Conservation (phyloP, 2,329 filamentous ascomycete species). For the Magnaporthiopsis rhizophila region DNA sequence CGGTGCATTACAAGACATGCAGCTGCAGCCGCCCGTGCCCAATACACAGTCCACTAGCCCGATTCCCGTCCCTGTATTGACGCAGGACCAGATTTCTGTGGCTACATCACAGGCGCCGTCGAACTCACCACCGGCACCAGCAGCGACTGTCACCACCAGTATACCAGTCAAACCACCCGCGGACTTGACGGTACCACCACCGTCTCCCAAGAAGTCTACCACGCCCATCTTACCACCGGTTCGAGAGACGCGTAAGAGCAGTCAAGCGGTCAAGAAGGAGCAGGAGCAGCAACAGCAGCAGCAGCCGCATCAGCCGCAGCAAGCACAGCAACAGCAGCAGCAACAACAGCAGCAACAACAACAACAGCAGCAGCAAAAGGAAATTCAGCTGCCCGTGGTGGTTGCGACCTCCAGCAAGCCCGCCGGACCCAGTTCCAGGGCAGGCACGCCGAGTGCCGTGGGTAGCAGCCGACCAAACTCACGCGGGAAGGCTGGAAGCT, state of each 20-base stretch:
- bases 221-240: conserved; percentile 26
- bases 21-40: conserved; percentile 13
- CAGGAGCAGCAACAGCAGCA: conserved; percentile 7
- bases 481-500: conserved; percentile 43
- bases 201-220: conserved; percentile 23
- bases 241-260: conserved; percentile 23
- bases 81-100: conserved; percentile 20
- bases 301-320: conserved; percentile 8
- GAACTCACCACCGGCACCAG: conserved; percentile 12
- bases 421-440: conserved; percentile 14
- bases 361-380: conserved; percentile 14
- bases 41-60: conserved; percentile 20
- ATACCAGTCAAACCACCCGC: conserved; percentile 21
- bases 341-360: not conserved
- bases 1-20: conserved; percentile 15
- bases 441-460: conserved; percentile 18
- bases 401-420: conserved; percentile 9
- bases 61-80: conserved; percentile 23
- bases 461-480: conserved; percentile 39
- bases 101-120: conserved; percentile 3
- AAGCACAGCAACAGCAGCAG: not conserved
- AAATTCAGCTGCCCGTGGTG: not conserved
- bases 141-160: conserved; percentile 15
- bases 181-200: conserved; percentile 21
- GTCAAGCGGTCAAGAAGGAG: conserved; percentile 18